These are phyloP conservation scores for Russula brevipes DNA, from an alignment of 768 basidiomycete species.

Conservation along the genomic window DNA sequence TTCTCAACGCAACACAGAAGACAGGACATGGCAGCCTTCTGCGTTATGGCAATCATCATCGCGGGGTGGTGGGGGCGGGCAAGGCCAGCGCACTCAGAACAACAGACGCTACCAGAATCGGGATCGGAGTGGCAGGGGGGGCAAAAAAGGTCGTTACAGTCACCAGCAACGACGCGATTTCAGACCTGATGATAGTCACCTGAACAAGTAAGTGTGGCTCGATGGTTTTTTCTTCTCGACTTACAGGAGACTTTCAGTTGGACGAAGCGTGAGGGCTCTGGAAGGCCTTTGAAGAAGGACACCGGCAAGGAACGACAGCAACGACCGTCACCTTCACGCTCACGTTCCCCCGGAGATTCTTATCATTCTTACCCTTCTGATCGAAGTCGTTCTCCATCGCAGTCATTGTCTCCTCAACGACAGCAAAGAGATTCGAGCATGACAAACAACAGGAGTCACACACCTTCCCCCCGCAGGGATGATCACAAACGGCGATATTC, in stretches of 20 bases:
- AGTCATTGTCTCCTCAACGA: conserved; percentile 56
- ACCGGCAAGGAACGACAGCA: conserved; percentile 41
- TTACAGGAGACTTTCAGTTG: conserved; percentile 42
- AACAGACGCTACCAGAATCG: conserved; percentile 33
- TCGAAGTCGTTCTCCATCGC: conserved; percentile 59
- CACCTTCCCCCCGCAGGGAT: conserved; percentile 45
- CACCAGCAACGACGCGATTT: conserved; percentile 40
- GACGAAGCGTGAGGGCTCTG: conserved; percentile 53
- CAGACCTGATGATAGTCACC: conserved; percentile 54
- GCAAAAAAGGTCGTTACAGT: conserved; percentile 30
- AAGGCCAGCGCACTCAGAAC: conserved; percentile 36
- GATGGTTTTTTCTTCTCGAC: neutral
- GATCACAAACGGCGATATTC: conserved; percentile 33
- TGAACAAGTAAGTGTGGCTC: conserved; percentile 60
- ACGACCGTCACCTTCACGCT: conserved; percentile 46
- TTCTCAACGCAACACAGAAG: conserved; percentile 35
- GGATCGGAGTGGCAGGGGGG: conserved; percentile 21
- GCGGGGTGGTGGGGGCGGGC: conserved; percentile 31
- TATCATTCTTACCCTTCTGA: conserved; percentile 59
- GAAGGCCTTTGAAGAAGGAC: conserved; percentile 37
- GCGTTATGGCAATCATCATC: conserved; percentile 54
- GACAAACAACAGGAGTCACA: conserved; percentile 38
- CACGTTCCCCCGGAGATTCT: conserved; percentile 60
- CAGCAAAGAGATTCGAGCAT: conserved; percentile 51
- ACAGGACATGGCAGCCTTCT: conserved; percentile 70